Evolutionary conservation across 257 asterid species (phyloP), one percentile per base, ranked within the genome.

Genomic region (Petunia axillaris): DNA sequence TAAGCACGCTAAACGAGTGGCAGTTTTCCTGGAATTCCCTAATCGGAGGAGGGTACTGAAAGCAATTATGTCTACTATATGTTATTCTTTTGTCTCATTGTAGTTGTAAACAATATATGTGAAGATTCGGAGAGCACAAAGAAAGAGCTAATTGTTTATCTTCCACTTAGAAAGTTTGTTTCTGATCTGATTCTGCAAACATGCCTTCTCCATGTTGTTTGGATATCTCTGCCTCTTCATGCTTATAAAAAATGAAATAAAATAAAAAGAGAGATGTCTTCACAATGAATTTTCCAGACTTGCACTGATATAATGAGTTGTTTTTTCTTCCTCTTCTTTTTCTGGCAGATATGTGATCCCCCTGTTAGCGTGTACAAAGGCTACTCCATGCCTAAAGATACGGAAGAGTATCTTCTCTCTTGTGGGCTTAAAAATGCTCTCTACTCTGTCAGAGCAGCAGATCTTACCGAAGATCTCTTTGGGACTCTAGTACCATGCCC

Each of bases 321-420:
- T 86, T 52, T 70, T 79, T 13, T 88, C 76, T 52, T 77, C 64
- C 63, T 67, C 64, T 82, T 81, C 74, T 58, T 79, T 82, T 75
- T 48, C 77, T 83, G 77, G 81, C 88, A 95, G 99, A 87, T 95
- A 88, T 87, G 93, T 44, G 97, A 95, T 80, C 98, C 97, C 85
- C 97, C 99, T 43, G 99, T 90, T 74, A 93, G 99, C 76, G 98
- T 93, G 67, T 93, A 82, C 78, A 95, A 95, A 87, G 97, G 98
- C 57, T 82, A 91, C 77, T 83, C 90, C 78, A 87, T 95, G 94
- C 93, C 93, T 53, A 92, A 92, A 87, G 97, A 92, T 82, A 91
- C 99, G 11, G 97, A 93, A 82, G 90, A 95, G 84, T 87, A 93
- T 85, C 97, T 95, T 36, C 87, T 88, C 57, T 88, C 97, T 44